Evolutionary conservation across 108 stramenopile genomes (phyloP).

Genomic region (Cyclotella kingstonii): DNA sequence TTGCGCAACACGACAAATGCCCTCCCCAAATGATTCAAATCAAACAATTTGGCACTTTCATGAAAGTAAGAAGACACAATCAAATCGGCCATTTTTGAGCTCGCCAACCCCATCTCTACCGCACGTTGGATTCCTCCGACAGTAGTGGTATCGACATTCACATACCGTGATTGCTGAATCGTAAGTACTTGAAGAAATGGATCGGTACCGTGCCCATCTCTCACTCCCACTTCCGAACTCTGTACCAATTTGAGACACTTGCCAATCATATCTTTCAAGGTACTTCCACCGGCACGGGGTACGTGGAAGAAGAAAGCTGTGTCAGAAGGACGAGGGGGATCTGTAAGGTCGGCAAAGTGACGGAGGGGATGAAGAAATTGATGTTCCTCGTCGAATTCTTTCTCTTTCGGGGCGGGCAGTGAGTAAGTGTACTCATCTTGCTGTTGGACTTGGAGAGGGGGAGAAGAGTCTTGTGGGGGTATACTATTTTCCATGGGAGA

Average conservation of each 20-base stretch:
- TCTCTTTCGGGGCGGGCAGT: conserved; percentile 23
- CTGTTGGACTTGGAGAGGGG: background rate
- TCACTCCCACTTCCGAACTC: conserved; percentile 44
- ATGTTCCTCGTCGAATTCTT: conserved; percentile 23
- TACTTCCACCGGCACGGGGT: conserved; percentile 42
- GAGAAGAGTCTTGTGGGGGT: background rate
- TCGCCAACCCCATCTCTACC: conserved; percentile 37
- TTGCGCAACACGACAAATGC: conserved; percentile 47
- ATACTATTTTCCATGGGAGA: background rate
- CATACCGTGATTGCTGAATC: conserved; percentile 37
- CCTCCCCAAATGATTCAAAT: conserved; percentile 42
- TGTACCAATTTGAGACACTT: conserved; percentile 29
- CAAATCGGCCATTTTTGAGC: conserved; percentile 36
- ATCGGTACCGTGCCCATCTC: conserved; percentile 45
- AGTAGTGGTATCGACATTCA: conserved; percentile 58
- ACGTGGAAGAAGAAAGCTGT: conserved; percentile 55
- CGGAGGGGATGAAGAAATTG: conserved; percentile 32
- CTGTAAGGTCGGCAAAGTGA: conserved; percentile 30
- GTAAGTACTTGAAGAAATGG: conserved; percentile 29
- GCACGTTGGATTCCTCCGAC: conserved; percentile 43
- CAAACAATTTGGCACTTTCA: conserved; percentile 39
- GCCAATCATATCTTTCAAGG: conserved; percentile 42
- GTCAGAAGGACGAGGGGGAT: conserved; percentile 16
- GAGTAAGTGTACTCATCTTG: conserved; percentile 18
- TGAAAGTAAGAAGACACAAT: conserved; percentile 49